Evolutionary conservation across 495 filamentous ascomycete species (phyloP).

Genomic region (Penicillium cataractarum): DNA sequence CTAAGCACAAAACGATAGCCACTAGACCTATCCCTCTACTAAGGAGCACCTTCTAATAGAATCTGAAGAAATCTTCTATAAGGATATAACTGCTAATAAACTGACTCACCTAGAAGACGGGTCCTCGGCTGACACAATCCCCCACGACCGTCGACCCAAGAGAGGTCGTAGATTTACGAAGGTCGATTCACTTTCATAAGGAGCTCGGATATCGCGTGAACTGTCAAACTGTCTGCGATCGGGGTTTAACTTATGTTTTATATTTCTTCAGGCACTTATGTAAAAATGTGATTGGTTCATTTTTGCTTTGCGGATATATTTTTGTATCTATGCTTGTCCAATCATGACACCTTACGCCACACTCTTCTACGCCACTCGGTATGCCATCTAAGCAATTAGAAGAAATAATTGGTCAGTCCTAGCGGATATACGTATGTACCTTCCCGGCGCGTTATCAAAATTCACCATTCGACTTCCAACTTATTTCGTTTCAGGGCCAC

Average conservation of each 20-base stretch:
- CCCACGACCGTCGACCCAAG: constrained; percentile 5
- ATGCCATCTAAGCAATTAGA: too few relatives aligned
- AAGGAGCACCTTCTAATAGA: not conserved
- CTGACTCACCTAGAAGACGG: constrained; percentile 5
- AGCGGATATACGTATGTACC: too few relatives aligned
- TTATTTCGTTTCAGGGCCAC: too few relatives aligned
- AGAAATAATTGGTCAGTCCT: not conserved
- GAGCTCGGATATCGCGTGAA: not conserved
- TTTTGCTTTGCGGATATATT: not conserved
- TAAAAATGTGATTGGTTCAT: not conserved
- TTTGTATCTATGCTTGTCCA: not conserved
- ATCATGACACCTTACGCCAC: not conserved
- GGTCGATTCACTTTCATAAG: not conserved
- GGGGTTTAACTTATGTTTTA: too few relatives aligned
- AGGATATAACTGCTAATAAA: constrained; percentile 2
- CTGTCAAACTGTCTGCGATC: constrained; percentile 50
- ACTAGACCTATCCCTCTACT: too few relatives aligned
- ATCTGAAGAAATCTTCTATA: not conserved
- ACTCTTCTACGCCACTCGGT: not conserved
- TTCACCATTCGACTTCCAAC: too few relatives aligned
- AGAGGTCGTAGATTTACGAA: constrained; percentile 10
- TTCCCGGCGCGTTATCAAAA: too few relatives aligned
- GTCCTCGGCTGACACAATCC: constrained; percentile 9
- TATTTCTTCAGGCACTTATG: too few relatives aligned
- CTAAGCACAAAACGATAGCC: too few relatives aligned